phyloP scores from a whole-genome alignment of 2,329 filamentous ascomycete genomes.

The Sclerotinia spermophila region DNA sequence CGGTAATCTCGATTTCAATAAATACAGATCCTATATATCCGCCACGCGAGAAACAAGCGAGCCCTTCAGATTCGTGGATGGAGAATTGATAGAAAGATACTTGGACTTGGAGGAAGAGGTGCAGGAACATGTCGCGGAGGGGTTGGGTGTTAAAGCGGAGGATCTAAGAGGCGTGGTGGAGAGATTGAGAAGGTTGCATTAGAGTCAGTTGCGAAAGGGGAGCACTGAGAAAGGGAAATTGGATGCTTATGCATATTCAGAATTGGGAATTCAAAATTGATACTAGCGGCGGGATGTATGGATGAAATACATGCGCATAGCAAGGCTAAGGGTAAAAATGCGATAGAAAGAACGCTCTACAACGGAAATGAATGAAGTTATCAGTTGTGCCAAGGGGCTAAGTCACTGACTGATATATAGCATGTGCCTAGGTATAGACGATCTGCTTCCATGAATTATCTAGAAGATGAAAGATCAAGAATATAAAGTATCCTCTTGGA shows the following conservation, averaged over 20 bases:
- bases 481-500: background rate
- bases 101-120: slow-evolving; percentile 62
- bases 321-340: background rate
- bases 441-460: background rate
- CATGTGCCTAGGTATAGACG: background rate
- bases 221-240: background rate
- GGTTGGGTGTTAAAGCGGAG: slow-evolving; percentile 57
- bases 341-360: background rate
- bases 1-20: slow-evolving; percentile 71
- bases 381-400: background rate
- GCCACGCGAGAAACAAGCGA: slow-evolving; percentile 66
- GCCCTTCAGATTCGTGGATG: slow-evolving; percentile 86
- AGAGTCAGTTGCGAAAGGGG: slow-evolving; percentile 20
- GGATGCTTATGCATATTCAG: background rate
- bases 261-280: background rate
- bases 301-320: background rate
- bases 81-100: slow-evolving; percentile 84
- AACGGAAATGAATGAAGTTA: background rate
- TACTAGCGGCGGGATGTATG: background rate
- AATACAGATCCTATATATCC: slow-evolving; percentile 79
- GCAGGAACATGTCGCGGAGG: slow-evolving; percentile 53
- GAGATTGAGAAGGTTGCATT: slow-evolving; percentile 61
- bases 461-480: background rate
- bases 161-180: slow-evolving; percentile 60
- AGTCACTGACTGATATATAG: background rate